These are phyloP conservation scores for Dothidotthia symphoricarpi DNA, from an alignment of 2,329 filamentous ascomycete genomes.

Conservation along the genomic window DNA sequence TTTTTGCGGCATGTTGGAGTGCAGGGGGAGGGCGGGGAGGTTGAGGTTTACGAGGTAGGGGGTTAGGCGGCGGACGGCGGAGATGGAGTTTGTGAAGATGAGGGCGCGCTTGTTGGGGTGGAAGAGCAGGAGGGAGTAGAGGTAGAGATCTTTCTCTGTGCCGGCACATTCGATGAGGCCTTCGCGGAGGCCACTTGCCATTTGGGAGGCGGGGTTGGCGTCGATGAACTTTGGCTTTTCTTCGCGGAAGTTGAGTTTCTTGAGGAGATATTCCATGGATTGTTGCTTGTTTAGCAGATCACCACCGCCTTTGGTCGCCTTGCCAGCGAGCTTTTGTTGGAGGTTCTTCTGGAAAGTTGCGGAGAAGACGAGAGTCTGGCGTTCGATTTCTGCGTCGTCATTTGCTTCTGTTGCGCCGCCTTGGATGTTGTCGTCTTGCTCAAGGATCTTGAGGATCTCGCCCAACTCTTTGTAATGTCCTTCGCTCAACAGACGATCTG, in stretches of 20 bases:
- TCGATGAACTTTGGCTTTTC: conserved; percentile 87
- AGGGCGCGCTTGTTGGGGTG: conserved; percentile 78
- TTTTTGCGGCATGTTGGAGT: conserved; percentile 95
- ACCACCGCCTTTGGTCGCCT: conserved; percentile 57
- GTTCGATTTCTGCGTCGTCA: conserved; percentile 38
- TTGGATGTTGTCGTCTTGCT: conserved; percentile 58
- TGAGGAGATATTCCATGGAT: conserved; percentile 88
- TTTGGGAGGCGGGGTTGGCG: conserved; percentile 82
- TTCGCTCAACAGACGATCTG: conserved; percentile 84
- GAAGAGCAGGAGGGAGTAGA: conserved; percentile 82
- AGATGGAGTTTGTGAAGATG: conserved; percentile 95
- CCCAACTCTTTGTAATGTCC: conserved; percentile 94
- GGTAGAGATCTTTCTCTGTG: conserved; percentile 94
- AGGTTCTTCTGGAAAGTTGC: conserved; percentile 91
- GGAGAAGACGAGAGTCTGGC: conserved; percentile 94
- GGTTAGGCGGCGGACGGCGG: conserved; percentile 79
- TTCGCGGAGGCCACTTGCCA: conserved; percentile 83
- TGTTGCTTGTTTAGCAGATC: conserved; percentile 70
- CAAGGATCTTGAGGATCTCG: conserved; percentile 79
- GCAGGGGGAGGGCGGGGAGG: conserved; percentile 72
- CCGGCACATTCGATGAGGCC: conserved; percentile 88
- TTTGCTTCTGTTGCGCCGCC: conserved; percentile 35
- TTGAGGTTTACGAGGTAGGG: conserved; percentile 81
- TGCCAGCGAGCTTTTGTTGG: conserved; percentile 82
- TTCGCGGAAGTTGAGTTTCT: conserved; percentile 83